Evolutionary conservation across 345 rosid genomes (phyloP).

Genomic region (Melastoma malabathricum): DNA sequence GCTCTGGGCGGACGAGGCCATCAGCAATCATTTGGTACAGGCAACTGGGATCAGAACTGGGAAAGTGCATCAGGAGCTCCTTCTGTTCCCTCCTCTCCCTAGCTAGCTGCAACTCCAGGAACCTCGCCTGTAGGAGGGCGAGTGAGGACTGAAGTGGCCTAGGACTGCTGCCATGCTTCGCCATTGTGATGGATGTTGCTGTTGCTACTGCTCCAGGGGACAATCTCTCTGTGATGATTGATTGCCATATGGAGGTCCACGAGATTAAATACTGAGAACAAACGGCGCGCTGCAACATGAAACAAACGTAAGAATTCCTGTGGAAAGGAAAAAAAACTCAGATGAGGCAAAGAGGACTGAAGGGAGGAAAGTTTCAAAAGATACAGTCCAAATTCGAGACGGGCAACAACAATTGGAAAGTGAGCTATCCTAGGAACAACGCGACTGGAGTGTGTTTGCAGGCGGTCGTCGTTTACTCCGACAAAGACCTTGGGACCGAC

Average conservation of each 20-base stretch:
- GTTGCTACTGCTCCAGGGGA: background rate
- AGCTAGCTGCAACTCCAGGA: constrained; percentile 39
- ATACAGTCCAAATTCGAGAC: constrained; percentile 22
- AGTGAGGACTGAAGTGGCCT: constrained; percentile 36
- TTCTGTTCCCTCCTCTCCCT: constrained; percentile 46
- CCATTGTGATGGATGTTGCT: constrained; percentile 11
- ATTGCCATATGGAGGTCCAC: no score
- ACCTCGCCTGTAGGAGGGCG: constrained; percentile 60
- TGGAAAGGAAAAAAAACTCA: constrained; percentile 15
- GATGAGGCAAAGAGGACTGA: constrained; percentile 27
- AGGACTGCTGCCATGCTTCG: constrained; percentile 25
- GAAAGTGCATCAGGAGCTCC: constrained; percentile 30
- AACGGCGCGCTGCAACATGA: constrained; percentile 19
- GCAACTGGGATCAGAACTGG: constrained; percentile 12
- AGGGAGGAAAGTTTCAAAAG: constrained; percentile 12
- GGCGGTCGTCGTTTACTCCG: background rate
- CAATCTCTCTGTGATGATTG: no score
- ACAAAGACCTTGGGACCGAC: no score
- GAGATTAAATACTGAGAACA: constrained; percentile 18
- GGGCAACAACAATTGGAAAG: constrained; percentile 33
- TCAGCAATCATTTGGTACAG: background rate
- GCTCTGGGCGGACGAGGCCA: constrained; percentile 3
- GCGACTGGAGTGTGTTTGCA: background rate
- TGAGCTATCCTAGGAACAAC: constrained; percentile 16
- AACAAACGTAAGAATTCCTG: constrained; percentile 25